phyloP scores from a whole-genome alignment of 805 yeast species.

The Saccharomycopsis sp. region DNA sequence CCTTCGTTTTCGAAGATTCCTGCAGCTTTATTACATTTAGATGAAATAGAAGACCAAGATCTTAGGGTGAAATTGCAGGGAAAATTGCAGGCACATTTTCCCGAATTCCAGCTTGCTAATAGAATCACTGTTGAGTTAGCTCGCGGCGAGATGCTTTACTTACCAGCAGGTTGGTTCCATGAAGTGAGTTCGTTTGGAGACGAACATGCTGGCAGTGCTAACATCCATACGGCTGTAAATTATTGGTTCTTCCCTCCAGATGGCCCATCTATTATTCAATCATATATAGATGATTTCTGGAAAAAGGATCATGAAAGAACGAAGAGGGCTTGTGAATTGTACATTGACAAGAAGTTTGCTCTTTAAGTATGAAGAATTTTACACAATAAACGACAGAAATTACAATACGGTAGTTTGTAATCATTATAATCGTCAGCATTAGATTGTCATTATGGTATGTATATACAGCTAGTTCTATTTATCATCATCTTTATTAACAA shows the following conservation, averaged over 20 bases:
- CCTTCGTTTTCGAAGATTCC: slow-evolving; percentile 66
- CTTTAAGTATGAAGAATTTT: too few species aligned
- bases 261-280: slow-evolving; percentile 26
- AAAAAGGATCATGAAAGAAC: slow-evolving; percentile 43
- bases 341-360: neutral
- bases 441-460: neutral
- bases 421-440: too few species aligned
- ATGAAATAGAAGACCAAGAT: slow-evolving; percentile 37
- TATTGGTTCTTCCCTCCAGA: slow-evolving; percentile 73
- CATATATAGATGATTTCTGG: slow-evolving; percentile 52
- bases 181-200: slow-evolving; percentile 64
- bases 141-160: slow-evolving; percentile 61
- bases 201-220: slow-evolving; percentile 21
- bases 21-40: slow-evolving; percentile 54
- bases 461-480: neutral
- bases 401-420: too few species aligned
- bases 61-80: slow-evolving; percentile 28
- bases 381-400: too few species aligned
- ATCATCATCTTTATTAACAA: neutral
- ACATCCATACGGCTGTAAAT: slow-evolving; percentile 56
- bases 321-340: slow-evolving; percentile 27
- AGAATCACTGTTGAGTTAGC: slow-evolving; percentile 41
- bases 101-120: slow-evolving; percentile 38
- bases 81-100: slow-evolving; percentile 40
- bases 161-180: slow-evolving; percentile 81